These are phyloP conservation scores for Daldinia decipiens DNA, from an alignment of 495 filamentous ascomycete genomes.

Conservation along the genomic window DNA sequence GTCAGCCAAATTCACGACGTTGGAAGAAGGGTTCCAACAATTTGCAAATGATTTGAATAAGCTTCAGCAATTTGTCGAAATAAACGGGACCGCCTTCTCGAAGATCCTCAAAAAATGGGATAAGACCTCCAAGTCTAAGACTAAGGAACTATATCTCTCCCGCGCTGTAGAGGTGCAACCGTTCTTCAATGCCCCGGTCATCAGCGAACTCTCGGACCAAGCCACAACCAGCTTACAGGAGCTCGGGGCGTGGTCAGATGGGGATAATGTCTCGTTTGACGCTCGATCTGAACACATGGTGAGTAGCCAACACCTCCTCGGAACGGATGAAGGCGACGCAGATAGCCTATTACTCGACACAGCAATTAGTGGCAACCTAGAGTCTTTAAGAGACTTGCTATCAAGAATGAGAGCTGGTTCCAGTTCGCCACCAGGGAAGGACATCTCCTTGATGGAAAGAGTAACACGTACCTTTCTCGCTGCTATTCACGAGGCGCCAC, in stretches of 20 bases:
- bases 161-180: constrained; percentile 97
- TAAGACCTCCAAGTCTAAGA: constrained; percentile 98
- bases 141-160: constrained; percentile 95
- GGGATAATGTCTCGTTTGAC: constrained; percentile 87
- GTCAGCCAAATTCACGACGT: constrained; percentile 88
- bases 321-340: constrained; percentile 83
- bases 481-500: constrained; percentile 84
- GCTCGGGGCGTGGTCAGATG: constrained; percentile 95
- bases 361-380: constrained; percentile 77
- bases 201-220: constrained; percentile 95
- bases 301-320: constrained; percentile 68
- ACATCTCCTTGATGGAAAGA: constrained; percentile 67
- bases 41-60: constrained; percentile 97
- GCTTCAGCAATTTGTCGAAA: constrained; percentile 96
- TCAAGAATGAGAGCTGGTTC: constrained; percentile 59
- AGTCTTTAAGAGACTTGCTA: constrained; percentile 61
- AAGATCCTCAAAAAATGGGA: constrained; percentile 99
- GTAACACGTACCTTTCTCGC: constrained; percentile 89
- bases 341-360: constrained; percentile 91
- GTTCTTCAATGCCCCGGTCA: constrained; percentile 95
- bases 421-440: constrained; percentile 52
- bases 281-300: constrained; percentile 70
- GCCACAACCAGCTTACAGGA: constrained; percentile 93
- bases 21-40: constrained; percentile 96
- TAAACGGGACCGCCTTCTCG: constrained; percentile 96